phyloP scores from a whole-genome alignment of 768 basidiomycete genomes.

The Tricholoma sp. region DNA sequence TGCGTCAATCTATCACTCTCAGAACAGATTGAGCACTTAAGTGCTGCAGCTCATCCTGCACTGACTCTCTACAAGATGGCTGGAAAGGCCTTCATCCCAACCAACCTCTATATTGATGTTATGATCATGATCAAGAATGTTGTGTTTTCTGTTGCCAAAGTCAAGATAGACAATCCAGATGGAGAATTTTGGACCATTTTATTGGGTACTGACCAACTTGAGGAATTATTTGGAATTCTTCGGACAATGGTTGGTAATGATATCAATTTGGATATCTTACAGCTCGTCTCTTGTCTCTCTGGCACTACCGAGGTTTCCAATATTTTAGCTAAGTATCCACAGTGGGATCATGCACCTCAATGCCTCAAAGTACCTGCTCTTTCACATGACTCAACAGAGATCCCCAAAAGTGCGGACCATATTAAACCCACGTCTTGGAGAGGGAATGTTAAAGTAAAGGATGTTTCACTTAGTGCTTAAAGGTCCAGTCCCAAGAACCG shows the following conservation, averaged over 20 bases:
- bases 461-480: conserved; percentile 19
- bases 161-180: conserved; percentile 27
- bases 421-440: conserved; percentile 29
- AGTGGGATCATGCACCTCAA: conserved; percentile 31
- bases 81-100: conserved; percentile 2
- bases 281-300: conserved; percentile 22
- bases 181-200: conserved; percentile 29
- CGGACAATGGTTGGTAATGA: conserved; percentile 32
- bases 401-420: conserved; percentile 24
- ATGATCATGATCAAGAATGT: conserved; percentile 35
- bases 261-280: conserved; percentile 19
- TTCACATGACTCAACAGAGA: conserved; percentile 15
- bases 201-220: conserved; percentile 32
- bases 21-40: no score
- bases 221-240: conserved; percentile 31
- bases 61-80: background rate
- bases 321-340: conserved; percentile 29
- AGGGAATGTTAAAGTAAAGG: conserved; percentile 23
- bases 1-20: conserved; percentile 7
- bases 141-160: conserved; percentile 33
- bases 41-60: background rate
- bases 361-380: conserved; percentile 26
- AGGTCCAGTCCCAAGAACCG: no score
- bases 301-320: conserved; percentile 25
- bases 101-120: conserved; percentile 25